Percentiles rank a stretch among this genome's conserved stretches.
Evolutionary conservation across 441 rosid genomes (phyloP).

Genomic region (Syzygium syzygioides): DNA sequence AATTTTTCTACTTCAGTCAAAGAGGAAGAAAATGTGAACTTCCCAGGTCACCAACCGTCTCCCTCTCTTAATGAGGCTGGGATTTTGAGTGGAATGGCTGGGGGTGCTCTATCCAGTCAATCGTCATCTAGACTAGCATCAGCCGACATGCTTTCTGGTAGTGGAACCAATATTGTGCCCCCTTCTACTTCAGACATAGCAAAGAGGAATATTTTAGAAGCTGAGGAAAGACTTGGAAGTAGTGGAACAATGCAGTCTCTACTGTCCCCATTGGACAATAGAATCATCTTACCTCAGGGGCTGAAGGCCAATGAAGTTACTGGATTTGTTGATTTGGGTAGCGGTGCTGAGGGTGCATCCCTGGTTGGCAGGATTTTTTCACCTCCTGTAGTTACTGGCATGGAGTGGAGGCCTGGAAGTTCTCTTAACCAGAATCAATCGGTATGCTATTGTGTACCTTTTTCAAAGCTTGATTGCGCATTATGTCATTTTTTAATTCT

Average conservation of each 20-base stretch:
- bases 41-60: slow-evolving; percentile 54
- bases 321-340: slow-evolving; percentile 48
- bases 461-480: neutral
- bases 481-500: neutral
- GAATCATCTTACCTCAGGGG: slow-evolving; percentile 71
- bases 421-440: slow-evolving; percentile 77
- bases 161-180: slow-evolving; percentile 50
- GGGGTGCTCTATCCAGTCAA: slow-evolving; percentile 61
- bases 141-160: slow-evolving; percentile 41
- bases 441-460: slow-evolving; percentile 28
- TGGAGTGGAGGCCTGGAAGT: slow-evolving; percentile 96
- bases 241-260: slow-evolving; percentile 63
- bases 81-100: slow-evolving; percentile 52
- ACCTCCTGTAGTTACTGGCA: slow-evolving; percentile 67
- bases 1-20: slow-evolving; percentile 39
- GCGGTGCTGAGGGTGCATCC: slow-evolving; percentile 45
- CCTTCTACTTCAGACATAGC: slow-evolving; percentile 73
- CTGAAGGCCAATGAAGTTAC: slow-evolving; percentile 72
- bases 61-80: slow-evolving; percentile 67
- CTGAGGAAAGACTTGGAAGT: slow-evolving; percentile 69
- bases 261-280: slow-evolving; percentile 65
- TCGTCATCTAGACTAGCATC: slow-evolving; percentile 48
- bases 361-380: slow-evolving; percentile 69
- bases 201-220: slow-evolving; percentile 74
- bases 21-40: slow-evolving; percentile 74